These are phyloP conservation scores for Lepiota brunneoincarnata DNA, from an alignment of 768 basidiomycete species.

Conservation along the genomic window DNA sequence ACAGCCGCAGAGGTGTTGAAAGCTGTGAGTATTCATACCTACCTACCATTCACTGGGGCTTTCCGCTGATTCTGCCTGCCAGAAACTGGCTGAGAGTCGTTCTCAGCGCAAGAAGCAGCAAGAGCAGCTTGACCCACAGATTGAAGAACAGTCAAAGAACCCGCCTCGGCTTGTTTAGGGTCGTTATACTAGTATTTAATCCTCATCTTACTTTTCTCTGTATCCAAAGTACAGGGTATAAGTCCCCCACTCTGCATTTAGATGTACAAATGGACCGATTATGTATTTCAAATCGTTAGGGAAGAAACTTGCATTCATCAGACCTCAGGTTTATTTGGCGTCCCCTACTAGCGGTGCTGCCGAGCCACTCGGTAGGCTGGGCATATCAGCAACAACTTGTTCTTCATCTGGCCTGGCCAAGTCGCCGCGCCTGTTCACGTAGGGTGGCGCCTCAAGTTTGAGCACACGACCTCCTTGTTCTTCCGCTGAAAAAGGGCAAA, in stretches of 20 bases:
- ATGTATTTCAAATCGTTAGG: neutral
- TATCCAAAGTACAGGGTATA: neutral
- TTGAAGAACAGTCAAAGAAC: constrained; percentile 24
- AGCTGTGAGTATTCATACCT: constrained; percentile 38
- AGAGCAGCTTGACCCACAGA: constrained; percentile 27
- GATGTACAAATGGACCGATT: neutral
- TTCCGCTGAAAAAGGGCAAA: constrained; percentile 46
- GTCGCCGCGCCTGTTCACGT: constrained; percentile 38
- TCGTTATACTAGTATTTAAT: neutral
- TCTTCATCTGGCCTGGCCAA: constrained; percentile 13
- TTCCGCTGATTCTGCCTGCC: constrained; percentile 16
- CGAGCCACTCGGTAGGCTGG: neutral
- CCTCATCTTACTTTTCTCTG: neutral
- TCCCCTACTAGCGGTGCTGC: neutral
- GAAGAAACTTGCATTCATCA: neutral
- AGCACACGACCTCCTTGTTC: constrained; percentile 57
- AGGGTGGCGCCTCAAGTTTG: constrained; percentile 56
- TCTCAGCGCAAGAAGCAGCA: constrained; percentile 45
- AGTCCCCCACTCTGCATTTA: neutral
- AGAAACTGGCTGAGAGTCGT: constrained; percentile 53
- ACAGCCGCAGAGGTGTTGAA: constrained; percentile 57
- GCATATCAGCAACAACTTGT: constrained; percentile 6
- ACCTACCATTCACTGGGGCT: constrained; percentile 22
- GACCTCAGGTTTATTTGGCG: neutral
- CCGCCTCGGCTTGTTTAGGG: constrained; percentile 29